These are phyloP conservation scores for Scleroderma citrinum DNA, from an alignment of 768 basidiomycete genomes.

Conservation along the genomic window DNA sequence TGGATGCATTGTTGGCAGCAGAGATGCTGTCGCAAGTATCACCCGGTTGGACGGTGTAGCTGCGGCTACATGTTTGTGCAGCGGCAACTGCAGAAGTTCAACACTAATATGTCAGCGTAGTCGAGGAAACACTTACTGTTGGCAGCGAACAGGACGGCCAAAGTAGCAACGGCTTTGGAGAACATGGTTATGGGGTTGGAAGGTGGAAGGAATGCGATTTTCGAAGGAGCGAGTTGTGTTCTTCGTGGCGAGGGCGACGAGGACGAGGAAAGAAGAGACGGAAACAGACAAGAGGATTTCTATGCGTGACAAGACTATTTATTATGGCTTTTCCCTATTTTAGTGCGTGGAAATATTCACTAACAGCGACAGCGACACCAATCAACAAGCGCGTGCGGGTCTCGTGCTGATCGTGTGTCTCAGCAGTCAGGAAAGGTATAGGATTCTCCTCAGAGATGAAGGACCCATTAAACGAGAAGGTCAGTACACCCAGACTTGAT, in stretches of 20 bases:
- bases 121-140: slow-evolving; percentile 30
- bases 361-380: neutral
- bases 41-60: slow-evolving; percentile 52
- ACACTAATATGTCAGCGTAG: slow-evolving; percentile 4
- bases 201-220: slow-evolving; percentile 14
- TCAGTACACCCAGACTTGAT: too few relatives aligned
- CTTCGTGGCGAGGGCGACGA: slow-evolving; percentile 1
- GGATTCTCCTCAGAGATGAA: too few relatives aligned
- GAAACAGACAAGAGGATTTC: neutral
- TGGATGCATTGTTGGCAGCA: slow-evolving; percentile 53
- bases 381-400: too few relatives aligned
- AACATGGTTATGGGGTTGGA: slow-evolving; percentile 30
- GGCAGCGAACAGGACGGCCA: slow-evolving; percentile 44
- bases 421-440: too few relatives aligned
- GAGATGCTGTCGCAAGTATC: slow-evolving; percentile 74
- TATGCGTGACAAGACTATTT: neutral
- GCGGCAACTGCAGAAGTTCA: slow-evolving; percentile 12
- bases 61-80: slow-evolving; percentile 45
- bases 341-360: neutral
- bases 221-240: slow-evolving; percentile 6
- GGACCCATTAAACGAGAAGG: too few relatives aligned
- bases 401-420: too few relatives aligned
- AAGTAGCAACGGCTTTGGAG: slow-evolving; percentile 29
- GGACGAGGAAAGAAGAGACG: neutral
- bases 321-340: neutral